A percentile compares a stretch with the other conserved stretches of the same genome.
Conservation (phyloP, 2,329 filamentous ascomycete species). For the Colletotrichum nymphaeae region DNA sequence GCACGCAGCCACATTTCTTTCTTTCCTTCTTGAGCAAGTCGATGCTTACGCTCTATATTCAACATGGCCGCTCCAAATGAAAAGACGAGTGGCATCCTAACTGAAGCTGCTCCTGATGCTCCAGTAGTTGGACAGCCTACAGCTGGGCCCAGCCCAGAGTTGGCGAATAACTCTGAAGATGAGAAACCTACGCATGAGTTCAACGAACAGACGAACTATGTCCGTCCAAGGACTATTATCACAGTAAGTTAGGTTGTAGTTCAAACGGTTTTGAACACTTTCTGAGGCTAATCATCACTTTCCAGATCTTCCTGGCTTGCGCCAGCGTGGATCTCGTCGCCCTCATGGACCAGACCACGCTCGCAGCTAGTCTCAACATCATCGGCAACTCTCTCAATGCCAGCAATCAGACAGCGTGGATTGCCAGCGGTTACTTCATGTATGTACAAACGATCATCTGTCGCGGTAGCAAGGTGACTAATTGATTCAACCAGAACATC, state of each 20-base stretch:
- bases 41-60: too few relatives aligned
- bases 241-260: conserved; percentile 49
- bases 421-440: conserved; percentile 68
- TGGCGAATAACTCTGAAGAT: conserved; percentile 35
- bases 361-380: conserved; percentile 65
- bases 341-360: conserved; percentile 68
- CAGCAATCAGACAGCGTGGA: conserved; percentile 63
- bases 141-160: conserved; percentile 27
- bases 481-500: conserved; percentile 47
- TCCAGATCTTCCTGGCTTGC: conserved; percentile 67
- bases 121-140: not conserved
- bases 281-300: not conserved
- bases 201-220: conserved; percentile 68
- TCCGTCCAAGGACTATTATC: conserved; percentile 61
- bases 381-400: conserved; percentile 63
- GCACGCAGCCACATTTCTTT: not conserved
- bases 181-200: conserved; percentile 48
- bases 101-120: not conserved
- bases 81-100: conserved; percentile 1
- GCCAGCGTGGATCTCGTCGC: conserved; percentile 66
- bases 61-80: not conserved
- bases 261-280: too few relatives aligned
- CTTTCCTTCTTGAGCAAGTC: not conserved
- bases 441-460: conserved; percentile 41
- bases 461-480: not conserved